Base-by-base conservation (phyloP, 2,329 filamentous ascomycete species). In the Blastomyces parvus region DNA sequence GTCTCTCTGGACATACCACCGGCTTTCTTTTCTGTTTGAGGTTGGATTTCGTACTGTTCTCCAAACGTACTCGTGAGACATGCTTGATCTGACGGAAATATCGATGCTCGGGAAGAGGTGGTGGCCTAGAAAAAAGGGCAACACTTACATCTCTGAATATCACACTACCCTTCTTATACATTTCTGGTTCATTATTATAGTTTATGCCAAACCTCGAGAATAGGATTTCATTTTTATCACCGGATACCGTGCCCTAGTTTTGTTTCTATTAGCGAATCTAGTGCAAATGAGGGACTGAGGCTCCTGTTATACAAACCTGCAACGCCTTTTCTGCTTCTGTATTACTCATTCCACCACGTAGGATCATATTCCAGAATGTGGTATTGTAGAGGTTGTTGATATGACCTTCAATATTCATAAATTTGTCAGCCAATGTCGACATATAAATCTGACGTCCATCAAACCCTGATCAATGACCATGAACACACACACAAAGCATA, bases 361-460 rank as follows among this genome's bases (percentile, higher is more conserved):
- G 85, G 27, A 97, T 88, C 70, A 99, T 80, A 0, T 88, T 82
- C 94, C 94, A 99, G 74, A 97, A 97, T 0, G 91, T 90, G 0
- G 94, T 99, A 74, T 99, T 99, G 77, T 97, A 99, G 4, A 99
- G 83, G 71, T 99, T 99, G 76, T 99, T 99, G 70, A 99, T 96
- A 74, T 99, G 94, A 68, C 90, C 90, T 93, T 64, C 13, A 58
- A 44, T 14, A 48, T 33, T 19, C 25, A 30, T 17, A 30, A 19
- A 14, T 19, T 53, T 30, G 50, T 53, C 19, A 53, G 50, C 30
- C 14, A 33, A 27, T 2, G 53, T 8, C 4, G 7, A 27, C 33
- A 38, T 56, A n/a, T 38, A 3, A 22, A 36, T n/a, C 7, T 0
- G 53, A n/a, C 19, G n/a, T 38, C 36, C 17, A 19, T 8, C 36